These are phyloP conservation scores for Nyssa sinensis DNA, from an alignment of 148 eudicot genomes.

Conservation along the genomic window DNA sequence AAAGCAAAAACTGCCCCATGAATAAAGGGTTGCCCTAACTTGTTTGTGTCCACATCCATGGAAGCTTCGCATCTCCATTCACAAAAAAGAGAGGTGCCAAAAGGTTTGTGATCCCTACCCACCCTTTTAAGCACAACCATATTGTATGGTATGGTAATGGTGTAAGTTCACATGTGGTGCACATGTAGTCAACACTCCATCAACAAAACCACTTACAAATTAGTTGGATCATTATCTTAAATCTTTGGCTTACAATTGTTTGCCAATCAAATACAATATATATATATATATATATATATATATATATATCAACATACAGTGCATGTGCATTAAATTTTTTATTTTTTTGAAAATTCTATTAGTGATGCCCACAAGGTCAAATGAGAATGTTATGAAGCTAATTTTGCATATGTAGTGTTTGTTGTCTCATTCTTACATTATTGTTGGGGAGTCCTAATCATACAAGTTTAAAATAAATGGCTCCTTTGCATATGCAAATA, in stretches of 20 bases:
- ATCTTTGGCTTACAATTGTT: constrained; percentile 10
- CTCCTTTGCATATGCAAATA: too few species aligned
- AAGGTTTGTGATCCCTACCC: constrained; percentile 21
- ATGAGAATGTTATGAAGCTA: too few species aligned
- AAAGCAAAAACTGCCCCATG: background rate
- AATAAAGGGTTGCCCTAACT: background rate
- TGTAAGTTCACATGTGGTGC: constrained; percentile 23
- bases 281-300: too few species aligned
- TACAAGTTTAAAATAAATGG: too few species aligned
- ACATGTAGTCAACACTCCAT: constrained; percentile 1
- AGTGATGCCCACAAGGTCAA: too few species aligned
- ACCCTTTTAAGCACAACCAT: constrained; percentile 21
- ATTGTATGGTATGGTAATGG: too few species aligned
- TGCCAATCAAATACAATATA: background rate
- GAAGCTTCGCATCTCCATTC: background rate
- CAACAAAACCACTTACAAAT: constrained; percentile 19
- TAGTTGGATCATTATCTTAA: constrained; percentile 18
- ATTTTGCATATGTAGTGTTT: too few species aligned
- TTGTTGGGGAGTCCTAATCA: too few species aligned
- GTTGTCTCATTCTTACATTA: too few species aligned
- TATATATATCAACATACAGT: too few species aligned
- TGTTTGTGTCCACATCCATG: background rate
- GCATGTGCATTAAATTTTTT: too few species aligned
- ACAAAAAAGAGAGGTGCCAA: background rate
- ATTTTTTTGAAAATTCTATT: too few species aligned